A percentile compares a stretch with the other conserved stretches of the same genome.
phyloP scores from a whole-genome alignment of 2,329 filamentous ascomycete genomes.

The Sporothrix variecibatus region DNA sequence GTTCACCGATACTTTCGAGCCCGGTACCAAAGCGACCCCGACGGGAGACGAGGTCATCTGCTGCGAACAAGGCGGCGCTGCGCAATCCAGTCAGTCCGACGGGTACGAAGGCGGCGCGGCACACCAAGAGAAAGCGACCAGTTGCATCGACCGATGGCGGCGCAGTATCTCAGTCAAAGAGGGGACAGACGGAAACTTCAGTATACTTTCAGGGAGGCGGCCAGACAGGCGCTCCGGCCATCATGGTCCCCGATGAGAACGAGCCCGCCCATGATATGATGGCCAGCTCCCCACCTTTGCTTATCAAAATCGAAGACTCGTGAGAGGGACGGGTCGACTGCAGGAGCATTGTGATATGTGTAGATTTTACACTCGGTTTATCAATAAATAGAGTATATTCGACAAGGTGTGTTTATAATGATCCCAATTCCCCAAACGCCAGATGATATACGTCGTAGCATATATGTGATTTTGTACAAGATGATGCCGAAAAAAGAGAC shows the following conservation, averaged over 20 bases:
- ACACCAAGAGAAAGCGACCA: not conserved
- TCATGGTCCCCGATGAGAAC: not conserved
- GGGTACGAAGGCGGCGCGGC: not conserved
- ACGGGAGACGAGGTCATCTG: not conserved
- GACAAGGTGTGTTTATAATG: conserved; percentile 18
- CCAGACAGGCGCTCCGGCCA: too few species aligned
- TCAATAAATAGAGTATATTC: conserved; percentile 10
- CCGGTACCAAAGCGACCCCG: conserved; percentile 8
- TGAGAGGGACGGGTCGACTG: not conserved
- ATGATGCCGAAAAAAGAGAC: not conserved
- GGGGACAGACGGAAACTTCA: conserved; percentile 5
- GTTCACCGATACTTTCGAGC: conserved; percentile 6
- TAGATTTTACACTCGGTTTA: not conserved
- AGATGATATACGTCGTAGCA: conserved; percentile 17
- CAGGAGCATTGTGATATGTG: not conserved
- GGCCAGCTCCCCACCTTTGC: conserved; percentile 1
- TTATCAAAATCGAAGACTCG: conserved; percentile 19
- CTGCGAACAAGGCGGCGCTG: not conserved
- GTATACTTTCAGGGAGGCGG: conserved; percentile 14
- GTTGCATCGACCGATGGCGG: not conserved
- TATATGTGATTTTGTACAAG: conserved; percentile 22
- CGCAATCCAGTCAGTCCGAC: conserved; percentile 13
- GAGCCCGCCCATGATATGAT: not conserved
- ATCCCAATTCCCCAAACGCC: conserved; percentile 26
- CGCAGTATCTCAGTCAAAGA: not conserved